Base-by-base conservation (phyloP, 192 early-diverging fungal species). In the Gamsiella multidivaricata region DNA sequence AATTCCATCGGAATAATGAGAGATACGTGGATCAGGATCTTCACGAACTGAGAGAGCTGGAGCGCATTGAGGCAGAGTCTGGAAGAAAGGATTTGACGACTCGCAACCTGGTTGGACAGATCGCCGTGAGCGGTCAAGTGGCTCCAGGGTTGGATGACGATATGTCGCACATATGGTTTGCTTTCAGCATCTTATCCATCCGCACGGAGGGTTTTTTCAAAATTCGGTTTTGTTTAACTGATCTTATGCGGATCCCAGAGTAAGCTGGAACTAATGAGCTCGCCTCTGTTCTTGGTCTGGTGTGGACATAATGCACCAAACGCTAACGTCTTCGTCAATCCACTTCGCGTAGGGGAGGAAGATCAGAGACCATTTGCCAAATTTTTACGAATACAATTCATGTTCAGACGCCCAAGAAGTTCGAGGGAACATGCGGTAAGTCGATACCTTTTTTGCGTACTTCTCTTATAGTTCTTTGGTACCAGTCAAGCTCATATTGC, bases 131-230 rank as follows among this genome's bases (percentile, higher is more conserved):
- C 20, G 69, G 69, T 10, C 69, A 70, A 20, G 31, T 70, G 26
- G 69, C 69, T 0, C 59, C 59, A 10, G 59, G 59, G 5, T 23
- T 62, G 2, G 59, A 70, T n/a, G 69, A 62, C 9, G 69, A 70
- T 5, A 36, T 46, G 34, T 54, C 43, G 0, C 59, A 61, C 32
- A 61, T 70, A 26, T 70, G 69, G 69, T 70, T 70, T n/a, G 69
- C 69, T 50, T 70, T 70, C 43, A 70, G 69, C n/a, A 70, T 70
- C 32, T 43, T 70, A 2, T 70, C 69, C 23, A 70, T 70, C 41
- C 69, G 69, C 12, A 70, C 69, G 2, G 69, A 70, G 51, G 69
- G 69, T 31, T 70, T 61, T 31, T 70, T 70, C 52, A 70, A 70
- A 42, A 61, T 70, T 33, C 58, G 69, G 20, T 70, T 70, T 34